These are phyloP conservation scores for Tetrahymena thermophila DNA, from an alignment of 73 alveolate species.

Conservation along the genomic window DNA sequence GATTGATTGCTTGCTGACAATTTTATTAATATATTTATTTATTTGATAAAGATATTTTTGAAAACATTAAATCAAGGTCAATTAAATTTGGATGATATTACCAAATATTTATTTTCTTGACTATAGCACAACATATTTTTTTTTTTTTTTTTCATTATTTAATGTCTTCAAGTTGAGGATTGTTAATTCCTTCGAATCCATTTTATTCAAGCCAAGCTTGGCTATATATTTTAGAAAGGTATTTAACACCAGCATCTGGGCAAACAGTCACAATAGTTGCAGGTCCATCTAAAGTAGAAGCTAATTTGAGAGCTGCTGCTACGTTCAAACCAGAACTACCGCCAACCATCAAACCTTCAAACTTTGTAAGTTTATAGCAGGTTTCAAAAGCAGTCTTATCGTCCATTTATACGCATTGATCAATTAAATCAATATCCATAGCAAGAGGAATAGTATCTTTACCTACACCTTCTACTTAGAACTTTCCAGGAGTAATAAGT, in stretches of 20 bases:
- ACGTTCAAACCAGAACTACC: background rate
- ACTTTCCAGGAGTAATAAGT: background rate
- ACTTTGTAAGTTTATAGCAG: background rate
- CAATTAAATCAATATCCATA: background rate
- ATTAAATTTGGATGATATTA: background rate
- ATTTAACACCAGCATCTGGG: slow-evolving; percentile 38
- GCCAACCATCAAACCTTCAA: background rate
- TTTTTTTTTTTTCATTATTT: background rate
- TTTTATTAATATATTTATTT: background rate
- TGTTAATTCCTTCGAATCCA: slow-evolving; percentile 30
- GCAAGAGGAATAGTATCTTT: background rate
- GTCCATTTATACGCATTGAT: background rate
- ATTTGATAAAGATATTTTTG: background rate
- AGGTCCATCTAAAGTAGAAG: slow-evolving; percentile 13
- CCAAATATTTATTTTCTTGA: background rate
- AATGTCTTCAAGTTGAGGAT: background rate
- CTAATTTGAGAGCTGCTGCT: background rate
- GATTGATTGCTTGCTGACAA: background rate
- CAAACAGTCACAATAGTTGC: slow-evolving; percentile 46
- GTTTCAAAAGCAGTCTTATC: background rate
- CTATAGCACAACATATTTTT: background rate
- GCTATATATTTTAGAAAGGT: slow-evolving; percentile 21
- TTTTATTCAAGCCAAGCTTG: slow-evolving; percentile 2
- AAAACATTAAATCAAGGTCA: background rate
- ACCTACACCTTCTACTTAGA: background rate